Percentiles rank a stretch among this genome's conserved stretches.
Evolutionary conservation across 1,284 basidiomycete genomes (phyloP).

Genomic region (Cryptococcus sp.): DNA sequence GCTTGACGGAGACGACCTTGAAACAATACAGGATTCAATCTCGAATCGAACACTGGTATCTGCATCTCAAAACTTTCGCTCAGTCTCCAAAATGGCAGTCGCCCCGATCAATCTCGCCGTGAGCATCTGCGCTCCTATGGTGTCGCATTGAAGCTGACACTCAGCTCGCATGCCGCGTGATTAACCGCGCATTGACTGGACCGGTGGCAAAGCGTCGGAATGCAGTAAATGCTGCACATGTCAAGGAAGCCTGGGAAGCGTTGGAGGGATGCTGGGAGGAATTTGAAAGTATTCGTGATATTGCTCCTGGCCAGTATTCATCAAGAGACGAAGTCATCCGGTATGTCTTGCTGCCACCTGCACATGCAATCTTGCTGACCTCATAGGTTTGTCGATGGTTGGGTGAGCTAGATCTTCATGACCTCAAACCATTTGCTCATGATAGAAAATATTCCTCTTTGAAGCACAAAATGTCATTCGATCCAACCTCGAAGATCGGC

Average conservation of each 20-base stretch:
- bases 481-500: constrained; percentile 39
- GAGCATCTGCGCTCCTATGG: constrained; percentile 7
- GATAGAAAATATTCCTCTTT: constrained; percentile 42
- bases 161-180: constrained; percentile 61
- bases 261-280: constrained; percentile 75
- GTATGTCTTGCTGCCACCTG: constrained; percentile 39
- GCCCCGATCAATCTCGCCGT: constrained; percentile 63
- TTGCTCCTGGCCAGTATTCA: constrained; percentile 43
- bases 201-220: constrained; percentile 60
- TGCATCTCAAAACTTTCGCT: constrained; percentile 41
- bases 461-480: constrained; percentile 45
- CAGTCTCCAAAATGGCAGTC: constrained; percentile 51
- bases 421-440: too few species aligned
- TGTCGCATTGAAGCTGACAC: constrained; percentile 8
- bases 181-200: constrained; percentile 71
- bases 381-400: constrained; percentile 68
- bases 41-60: constrained; percentile 48
- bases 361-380: background rate
- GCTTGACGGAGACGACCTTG: constrained; percentile 61
- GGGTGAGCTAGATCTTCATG: constrained; percentile 60
- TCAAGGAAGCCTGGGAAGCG: constrained; percentile 72
- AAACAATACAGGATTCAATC: constrained; percentile 62
- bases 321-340: constrained; percentile 60
- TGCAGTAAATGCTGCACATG: constrained; percentile 58
- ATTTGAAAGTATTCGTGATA: constrained; percentile 60